Evolutionary conservation across 108 stramenopile species (phyloP), one percentile per base, ranked within the genome.

Genomic region (Cyclostephanos tholiformis): DNA sequence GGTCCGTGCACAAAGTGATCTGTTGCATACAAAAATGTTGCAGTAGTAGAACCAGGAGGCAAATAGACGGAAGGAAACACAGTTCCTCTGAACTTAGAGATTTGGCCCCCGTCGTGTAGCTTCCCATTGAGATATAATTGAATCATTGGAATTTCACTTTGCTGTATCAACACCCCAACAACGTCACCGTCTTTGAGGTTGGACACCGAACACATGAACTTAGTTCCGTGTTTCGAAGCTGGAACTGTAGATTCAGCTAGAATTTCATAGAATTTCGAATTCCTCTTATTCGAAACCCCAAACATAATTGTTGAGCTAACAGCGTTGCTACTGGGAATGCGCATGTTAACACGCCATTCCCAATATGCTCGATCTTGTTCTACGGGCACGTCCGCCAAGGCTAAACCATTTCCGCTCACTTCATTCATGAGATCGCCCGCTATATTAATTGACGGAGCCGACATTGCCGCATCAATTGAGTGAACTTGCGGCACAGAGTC

Each of bases 291-390:
- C 9, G 89, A 75, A 4, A 94, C 90, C 5, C 92, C 92, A 76
- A 94, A 87, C 70, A 87, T 71, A 13, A 89, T 73, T n/a, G 29
- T 58, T 20, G 63, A 66, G 14, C 69, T 22, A 36, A 62, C 65
- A 32, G 51, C 71, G 7, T 35, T 67, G 26, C 53, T 55, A 27
- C 26, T 9, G 2, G 23, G 53, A 10, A 26, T 55, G 53, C 25
- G 23, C 29, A 71, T 61, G 11, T 76, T 76, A n/a, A 94, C 70
- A 30, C 87, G 80, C 82, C 82, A 91, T 76, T 94, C 92, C 92
- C 92, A 94, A 65, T 94, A 94, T 8, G 90, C 87, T n/a, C 86
- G 69, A 79, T 94, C 92, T 75, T 94, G 92, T 51, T 94, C 92
- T 61, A 94, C 83, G 12, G 82, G 49, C 6, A 84, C 85, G 19